Conservation (phyloP, 306 rosid species). For the Citrullus colocynthis region DNA sequence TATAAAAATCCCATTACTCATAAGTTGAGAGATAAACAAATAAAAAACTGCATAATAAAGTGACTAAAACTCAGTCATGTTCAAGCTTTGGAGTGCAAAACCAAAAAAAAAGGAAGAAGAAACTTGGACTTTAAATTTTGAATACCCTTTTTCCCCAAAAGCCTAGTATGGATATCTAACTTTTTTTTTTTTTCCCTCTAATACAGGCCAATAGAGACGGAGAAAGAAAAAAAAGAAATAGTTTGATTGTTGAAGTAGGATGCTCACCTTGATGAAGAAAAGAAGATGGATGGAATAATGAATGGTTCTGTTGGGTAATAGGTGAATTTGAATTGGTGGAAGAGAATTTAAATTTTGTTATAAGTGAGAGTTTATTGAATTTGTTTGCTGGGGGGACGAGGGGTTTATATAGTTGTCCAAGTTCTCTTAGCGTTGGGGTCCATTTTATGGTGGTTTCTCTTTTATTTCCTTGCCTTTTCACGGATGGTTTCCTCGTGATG, state of each 20-base stretch:
- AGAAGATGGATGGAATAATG: neutral
- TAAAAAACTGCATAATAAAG: neutral
- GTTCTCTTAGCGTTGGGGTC: conserved; percentile 7
- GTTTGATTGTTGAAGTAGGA: neutral
- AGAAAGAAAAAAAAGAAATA: neutral
- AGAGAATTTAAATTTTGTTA: neutral
- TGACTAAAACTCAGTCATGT: neutral
- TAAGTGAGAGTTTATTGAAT: conserved; percentile 29
- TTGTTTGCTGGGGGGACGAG: conserved; percentile 18
- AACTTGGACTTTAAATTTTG: neutral
- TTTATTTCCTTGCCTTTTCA: conserved; percentile 25
- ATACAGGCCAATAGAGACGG: neutral
- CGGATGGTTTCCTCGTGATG: conserved; percentile 16
- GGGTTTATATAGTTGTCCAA: conserved; percentile 47
- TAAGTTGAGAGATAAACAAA: neutral
- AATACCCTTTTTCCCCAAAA: neutral
- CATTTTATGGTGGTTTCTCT: conserved; percentile 23
- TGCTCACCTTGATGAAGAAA: conserved; percentile 6
- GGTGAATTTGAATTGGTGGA: neutral
- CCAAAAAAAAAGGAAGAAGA: neutral
- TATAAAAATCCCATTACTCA: neutral
- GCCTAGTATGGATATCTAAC: neutral
- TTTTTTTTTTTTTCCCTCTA: neutral
- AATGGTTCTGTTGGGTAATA: neutral
- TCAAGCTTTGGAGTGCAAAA: conserved; percentile 7